Conservation (phyloP, 805 yeast species). For the Metschnikowia cerradonensis region DNA sequence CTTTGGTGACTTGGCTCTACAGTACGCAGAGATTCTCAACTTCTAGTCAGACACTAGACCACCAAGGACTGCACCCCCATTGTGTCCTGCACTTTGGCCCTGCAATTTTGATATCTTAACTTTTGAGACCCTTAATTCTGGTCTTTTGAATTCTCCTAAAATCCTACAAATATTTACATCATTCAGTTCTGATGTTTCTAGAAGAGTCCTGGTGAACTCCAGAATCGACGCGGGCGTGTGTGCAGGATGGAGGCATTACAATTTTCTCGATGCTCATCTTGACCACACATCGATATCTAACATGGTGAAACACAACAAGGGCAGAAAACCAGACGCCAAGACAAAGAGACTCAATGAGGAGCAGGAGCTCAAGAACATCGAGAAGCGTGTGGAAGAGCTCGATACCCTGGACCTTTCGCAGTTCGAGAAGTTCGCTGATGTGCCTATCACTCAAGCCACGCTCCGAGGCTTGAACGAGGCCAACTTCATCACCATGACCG, state of each 20-base stretch:
- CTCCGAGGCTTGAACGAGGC: constrained; percentile 70
- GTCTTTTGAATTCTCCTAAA: not conserved
- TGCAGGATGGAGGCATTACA: not conserved
- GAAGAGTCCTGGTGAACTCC: not conserved
- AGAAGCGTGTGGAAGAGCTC: constrained; percentile 48
- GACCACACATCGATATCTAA: not conserved
- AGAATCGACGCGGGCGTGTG: not conserved
- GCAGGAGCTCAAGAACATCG: constrained; percentile 40
- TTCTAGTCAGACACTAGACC: constrained; percentile 18
- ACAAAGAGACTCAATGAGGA: constrained; percentile 28
- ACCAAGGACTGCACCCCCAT: too few species aligned
- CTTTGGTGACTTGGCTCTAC: constrained; percentile 40
- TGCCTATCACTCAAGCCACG: constrained; percentile 69
- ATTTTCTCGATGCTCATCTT: constrained; percentile 14
- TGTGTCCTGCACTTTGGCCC: too few species aligned
- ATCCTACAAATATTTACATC: not conserved
- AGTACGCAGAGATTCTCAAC: constrained; percentile 39
- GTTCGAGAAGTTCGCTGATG: constrained; percentile 51
- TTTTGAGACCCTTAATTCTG: too few species aligned
- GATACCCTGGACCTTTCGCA: constrained; percentile 28
- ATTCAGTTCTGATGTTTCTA: too few species aligned
- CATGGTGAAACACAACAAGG: constrained; percentile 15
- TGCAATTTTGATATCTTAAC: not conserved
- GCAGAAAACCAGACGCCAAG: constrained; percentile 18
- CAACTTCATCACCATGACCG: constrained; percentile 78